A percentile compares a stretch with the other conserved stretches of the same genome.
These are phyloP conservation scores for Meyerozyma sp. DNA, from an alignment of 1,139 yeast genomes.

Conservation along the genomic window DNA sequence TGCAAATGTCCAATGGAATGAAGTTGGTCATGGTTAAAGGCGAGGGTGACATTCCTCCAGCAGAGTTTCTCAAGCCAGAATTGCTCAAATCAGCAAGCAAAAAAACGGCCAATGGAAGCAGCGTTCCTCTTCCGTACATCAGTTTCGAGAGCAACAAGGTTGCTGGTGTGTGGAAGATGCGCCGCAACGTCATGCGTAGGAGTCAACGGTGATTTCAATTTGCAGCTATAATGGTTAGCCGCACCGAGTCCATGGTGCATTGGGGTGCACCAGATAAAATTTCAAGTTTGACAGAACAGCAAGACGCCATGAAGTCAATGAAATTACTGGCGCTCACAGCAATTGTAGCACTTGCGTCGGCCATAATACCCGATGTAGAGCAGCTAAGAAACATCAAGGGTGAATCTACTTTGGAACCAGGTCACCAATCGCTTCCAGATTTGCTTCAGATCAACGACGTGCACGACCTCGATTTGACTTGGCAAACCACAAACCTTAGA, in stretches of 20 bases:
- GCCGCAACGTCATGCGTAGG: conserved; percentile 60
- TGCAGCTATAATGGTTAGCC: neutral
- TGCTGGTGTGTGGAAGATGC: conserved; percentile 57
- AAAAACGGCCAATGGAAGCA: conserved; percentile 3
- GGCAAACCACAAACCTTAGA: conserved; percentile 26
- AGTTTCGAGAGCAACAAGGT: conserved; percentile 44
- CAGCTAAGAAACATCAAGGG: neutral
- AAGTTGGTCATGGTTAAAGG: conserved; percentile 57
- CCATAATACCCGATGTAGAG: neutral
- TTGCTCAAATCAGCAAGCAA: conserved; percentile 11
- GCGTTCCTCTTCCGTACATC: conserved; percentile 41
- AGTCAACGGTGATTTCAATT: conserved; percentile 5
- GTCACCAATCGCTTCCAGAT: conserved; percentile 29
- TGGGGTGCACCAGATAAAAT: neutral
- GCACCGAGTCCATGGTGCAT: neutral
- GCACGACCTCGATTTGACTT: conserved; percentile 19
- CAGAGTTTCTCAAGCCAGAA: conserved; percentile 27
- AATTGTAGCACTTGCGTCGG: neutral
- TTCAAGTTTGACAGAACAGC: neutral
- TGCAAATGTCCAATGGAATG: conserved; percentile 15
- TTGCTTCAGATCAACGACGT: conserved; percentile 20
- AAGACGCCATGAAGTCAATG: neutral
- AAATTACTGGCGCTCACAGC: neutral
- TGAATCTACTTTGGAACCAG: conserved; percentile 11
- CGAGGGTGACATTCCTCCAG: conserved; percentile 46